Base-by-base conservation (phyloP, 1,284 basidiomycete species). In the Moesziomyces parantarcticus region DNA sequence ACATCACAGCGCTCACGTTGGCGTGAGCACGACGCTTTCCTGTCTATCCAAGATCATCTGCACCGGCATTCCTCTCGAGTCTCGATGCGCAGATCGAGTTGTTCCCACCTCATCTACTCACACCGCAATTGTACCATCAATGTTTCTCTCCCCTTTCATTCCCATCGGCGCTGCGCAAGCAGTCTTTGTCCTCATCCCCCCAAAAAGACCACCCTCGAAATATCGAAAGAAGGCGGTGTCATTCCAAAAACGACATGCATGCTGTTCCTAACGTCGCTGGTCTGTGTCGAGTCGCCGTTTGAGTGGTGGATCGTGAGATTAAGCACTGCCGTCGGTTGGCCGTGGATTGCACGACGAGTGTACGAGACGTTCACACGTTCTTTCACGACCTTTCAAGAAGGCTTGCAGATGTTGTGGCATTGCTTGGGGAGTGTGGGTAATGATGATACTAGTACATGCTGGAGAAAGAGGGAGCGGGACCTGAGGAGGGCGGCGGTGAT, bases 181-280 rank as follows among this genome's bases (percentile, higher is more conserved):
- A 46, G 34, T 23, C 50, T 41, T 56, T 47, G 32, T 49, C 47
- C 11, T 51, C 25, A 29, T 25, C 43, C 23, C 21, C 26, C 41
- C 40, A 21, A 53, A 51, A 61, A 64, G 56, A 18, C 44, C 49
- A 56, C 39, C 65, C 65, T 51, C 57, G 59, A 68, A 68, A 68
- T 58, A 65, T 71, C 68, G 68, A 71, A 65, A 71, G 68, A 71
- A 71, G 68, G 68, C 58, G 68, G 68, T 65, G 61, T 71, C 62
- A 55, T 44, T 65, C 22, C 34, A 34, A 29, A 29, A 29, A 42
- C 46, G 49, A 59, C 48, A 59, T 65, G 57, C 55, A 58, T 62
- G 65, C 49, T 68, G 53, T 68, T 58, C 42, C 43, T 43, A 45
- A 29, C 29, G 29, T 29, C 11, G 29, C 29, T 10, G 29, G 5